Conservation (phyloP, 495 filamentous ascomycete genomes). For the Neurospora intermedia region DNA sequence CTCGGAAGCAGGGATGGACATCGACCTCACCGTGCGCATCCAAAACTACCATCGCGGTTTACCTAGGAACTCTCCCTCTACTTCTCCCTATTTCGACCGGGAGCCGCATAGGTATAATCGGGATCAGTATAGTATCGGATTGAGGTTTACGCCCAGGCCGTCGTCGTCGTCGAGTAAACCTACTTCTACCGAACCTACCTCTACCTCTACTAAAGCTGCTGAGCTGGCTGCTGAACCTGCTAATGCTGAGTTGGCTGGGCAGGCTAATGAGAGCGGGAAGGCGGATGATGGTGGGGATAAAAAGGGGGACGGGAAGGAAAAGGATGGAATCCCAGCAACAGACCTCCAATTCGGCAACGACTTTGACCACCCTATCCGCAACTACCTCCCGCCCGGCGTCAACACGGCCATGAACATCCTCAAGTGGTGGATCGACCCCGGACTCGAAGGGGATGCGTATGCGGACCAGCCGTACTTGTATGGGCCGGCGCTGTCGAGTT, state of each 20-base stretch:
- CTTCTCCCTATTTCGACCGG: constrained; percentile 63
- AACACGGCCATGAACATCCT: constrained; percentile 68
- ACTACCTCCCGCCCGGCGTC: constrained; percentile 80
- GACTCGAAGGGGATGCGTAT: constrained; percentile 77
- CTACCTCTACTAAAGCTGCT: too few species aligned
- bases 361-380: constrained; percentile 77
- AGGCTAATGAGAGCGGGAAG: too few species aligned
- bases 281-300: too few species aligned
- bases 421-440: constrained; percentile 78
- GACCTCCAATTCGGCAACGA: constrained; percentile 87
- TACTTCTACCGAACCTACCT: too few species aligned
- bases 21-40: constrained; percentile 60
- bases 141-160: constrained; percentile 48
- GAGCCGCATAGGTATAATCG: constrained; percentile 46
- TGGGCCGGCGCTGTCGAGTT: constrained; percentile 60
- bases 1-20: constrained; percentile 29
- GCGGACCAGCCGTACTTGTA: constrained; percentile 78
- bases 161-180: too few species aligned
- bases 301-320: background rate
- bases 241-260: too few species aligned
- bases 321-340: constrained; percentile 43
- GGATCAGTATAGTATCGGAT: constrained; percentile 74
- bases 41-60: constrained; percentile 46
- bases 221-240: too few species aligned
- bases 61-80: constrained; percentile 45